phyloP scores from a whole-genome alignment of 768 basidiomycete genomes.

The Boletus sp. region DNA sequence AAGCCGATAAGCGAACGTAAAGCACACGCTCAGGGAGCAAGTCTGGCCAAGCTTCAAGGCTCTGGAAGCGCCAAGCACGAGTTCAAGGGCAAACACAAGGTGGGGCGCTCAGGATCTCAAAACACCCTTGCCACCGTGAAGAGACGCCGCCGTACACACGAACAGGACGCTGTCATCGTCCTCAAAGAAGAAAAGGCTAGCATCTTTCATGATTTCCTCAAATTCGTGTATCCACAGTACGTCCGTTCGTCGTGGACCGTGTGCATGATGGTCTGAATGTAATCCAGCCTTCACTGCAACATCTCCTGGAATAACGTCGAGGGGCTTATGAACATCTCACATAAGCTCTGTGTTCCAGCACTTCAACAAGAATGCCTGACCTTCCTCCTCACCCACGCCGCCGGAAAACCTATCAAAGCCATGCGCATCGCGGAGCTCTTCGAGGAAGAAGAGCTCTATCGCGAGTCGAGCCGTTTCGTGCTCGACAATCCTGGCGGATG shows the following conservation, averaged over 20 bases:
- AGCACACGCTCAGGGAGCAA: slow-evolving; percentile 45
- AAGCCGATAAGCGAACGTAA: slow-evolving; percentile 21
- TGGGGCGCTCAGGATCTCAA: slow-evolving; percentile 18
- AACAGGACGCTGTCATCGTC: slow-evolving; percentile 80
- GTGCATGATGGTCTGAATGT: slow-evolving; percentile 2
- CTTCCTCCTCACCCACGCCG: slow-evolving; percentile 89
- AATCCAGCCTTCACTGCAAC: slow-evolving; percentile 73
- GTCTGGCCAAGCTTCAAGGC: slow-evolving; percentile 60
- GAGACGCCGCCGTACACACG: slow-evolving; percentile 41
- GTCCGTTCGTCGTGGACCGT: slow-evolving; percentile 22
- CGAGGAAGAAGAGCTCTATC: slow-evolving; percentile 85
- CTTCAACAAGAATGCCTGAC: slow-evolving; percentile 79
- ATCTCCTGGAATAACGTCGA: slow-evolving; percentile 96
- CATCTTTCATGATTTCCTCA: slow-evolving; percentile 91
- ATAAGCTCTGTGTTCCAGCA: slow-evolving; percentile 81
- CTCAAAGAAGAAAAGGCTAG: slow-evolving; percentile 87
- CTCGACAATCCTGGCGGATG: slow-evolving; percentile 89
- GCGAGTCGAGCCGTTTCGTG: slow-evolving; percentile 88
- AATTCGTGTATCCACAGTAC: slow-evolving; percentile 91
- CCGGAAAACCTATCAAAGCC: slow-evolving; percentile 89
- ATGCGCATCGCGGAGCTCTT: slow-evolving; percentile 90
- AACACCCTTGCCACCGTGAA: slow-evolving; percentile 40
- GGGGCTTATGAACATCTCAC: slow-evolving; percentile 84
- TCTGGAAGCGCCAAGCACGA: slow-evolving; percentile 20
- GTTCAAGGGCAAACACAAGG: slow-evolving; percentile 23